Evolutionary conservation across 2,329 filamentous ascomycete genomes (phyloP).

Genomic region (Atkinsonella texensis): DNA sequence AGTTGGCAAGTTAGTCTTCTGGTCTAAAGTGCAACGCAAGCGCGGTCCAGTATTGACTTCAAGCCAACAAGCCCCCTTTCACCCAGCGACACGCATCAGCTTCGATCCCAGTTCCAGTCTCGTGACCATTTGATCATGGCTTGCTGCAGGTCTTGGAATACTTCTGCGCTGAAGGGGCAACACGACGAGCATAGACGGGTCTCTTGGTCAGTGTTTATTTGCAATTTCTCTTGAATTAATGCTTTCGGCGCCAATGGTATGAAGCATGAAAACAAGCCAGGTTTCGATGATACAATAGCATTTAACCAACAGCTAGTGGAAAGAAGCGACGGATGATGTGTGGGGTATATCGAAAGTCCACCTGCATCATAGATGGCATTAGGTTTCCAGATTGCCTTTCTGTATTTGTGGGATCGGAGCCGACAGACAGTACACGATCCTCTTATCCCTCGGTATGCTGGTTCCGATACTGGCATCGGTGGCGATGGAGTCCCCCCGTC

Average conservation of each 20-base stretch:
- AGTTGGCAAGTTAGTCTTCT: background rate
- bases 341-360: background rate
- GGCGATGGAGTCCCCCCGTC: no score
- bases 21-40: background rate
- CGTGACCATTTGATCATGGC: background rate
- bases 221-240: background rate
- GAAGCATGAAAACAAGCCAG: background rate
- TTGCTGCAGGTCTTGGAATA: background rate
- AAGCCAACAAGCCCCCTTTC: background rate
- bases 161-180: no score
- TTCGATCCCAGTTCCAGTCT: background rate
- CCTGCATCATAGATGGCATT: background rate
- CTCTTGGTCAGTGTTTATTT: no score
- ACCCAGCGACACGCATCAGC: no score
- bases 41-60: background rate
- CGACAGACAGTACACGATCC: background rate
- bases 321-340: background rate
- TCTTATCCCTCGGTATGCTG: no score
- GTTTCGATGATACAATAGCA: background rate
- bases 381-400: slow-evolving; percentile 1
- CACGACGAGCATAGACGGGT: no score
- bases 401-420: background rate
- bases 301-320: background rate
- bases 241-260: background rate
- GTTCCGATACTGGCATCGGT: no score